Percentiles rank a stretch among this genome's conserved stretches.
These are phyloP conservation scores for Ricinus communis DNA, from an alignment of 345 rosid species.

Conservation along the genomic window DNA sequence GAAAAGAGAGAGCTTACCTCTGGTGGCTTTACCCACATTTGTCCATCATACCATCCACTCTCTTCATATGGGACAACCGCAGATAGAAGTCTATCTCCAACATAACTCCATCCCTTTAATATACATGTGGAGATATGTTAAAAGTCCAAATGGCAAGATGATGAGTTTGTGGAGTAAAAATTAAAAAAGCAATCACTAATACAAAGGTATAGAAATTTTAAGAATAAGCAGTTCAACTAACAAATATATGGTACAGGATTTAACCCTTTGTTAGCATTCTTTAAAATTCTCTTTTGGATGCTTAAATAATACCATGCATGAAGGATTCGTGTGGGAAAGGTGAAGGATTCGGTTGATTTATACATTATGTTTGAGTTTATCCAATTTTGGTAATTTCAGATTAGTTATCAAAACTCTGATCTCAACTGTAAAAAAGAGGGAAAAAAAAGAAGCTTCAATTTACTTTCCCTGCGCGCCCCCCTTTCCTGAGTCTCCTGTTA, in stretches of 20 bases:
- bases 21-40: slow-evolving; percentile 96
- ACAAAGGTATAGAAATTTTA: not conserved
- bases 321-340: too few relatives aligned
- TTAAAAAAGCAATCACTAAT: not conserved
- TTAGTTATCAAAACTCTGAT: not conserved
- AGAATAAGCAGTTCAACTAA: not conserved
- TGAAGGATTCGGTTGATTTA: not conserved
- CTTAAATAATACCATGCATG: not conserved
- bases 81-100: slow-evolving; percentile 89
- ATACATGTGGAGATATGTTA: slow-evolving; percentile 9
- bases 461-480: too few relatives aligned
- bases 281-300: not conserved
- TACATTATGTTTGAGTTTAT: not conserved
- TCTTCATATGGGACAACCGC: slow-evolving; percentile 96
- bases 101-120: slow-evolving; percentile 93
- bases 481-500: too few relatives aligned
- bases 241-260: not conserved
- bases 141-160: not conserved
- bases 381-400: not conserved
- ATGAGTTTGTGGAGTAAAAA: not conserved
- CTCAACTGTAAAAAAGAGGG: not conserved
- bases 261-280: not conserved
- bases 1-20: slow-evolving; percentile 54
- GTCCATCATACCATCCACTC: slow-evolving; percentile 99
- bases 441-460: too few relatives aligned